Conservation (phyloP, 225 moss, liverwort and hornwort genomes). For the Thuidium tamariscinum region DNA sequence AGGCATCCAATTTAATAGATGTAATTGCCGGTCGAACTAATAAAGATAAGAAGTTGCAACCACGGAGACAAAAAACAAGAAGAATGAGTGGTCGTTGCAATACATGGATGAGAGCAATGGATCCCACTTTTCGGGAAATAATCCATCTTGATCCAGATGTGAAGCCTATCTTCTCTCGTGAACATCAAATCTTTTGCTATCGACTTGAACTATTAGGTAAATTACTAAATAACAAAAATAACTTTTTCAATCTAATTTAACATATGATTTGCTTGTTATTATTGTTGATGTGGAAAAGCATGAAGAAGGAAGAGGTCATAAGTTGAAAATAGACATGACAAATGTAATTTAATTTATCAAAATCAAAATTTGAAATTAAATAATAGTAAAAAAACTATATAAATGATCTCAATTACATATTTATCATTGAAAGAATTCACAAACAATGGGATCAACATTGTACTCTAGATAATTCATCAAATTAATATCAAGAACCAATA, state of each 20-base stretch:
- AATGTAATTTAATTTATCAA: neutral
- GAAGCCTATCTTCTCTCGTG: conserved; percentile 39
- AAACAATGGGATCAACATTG: neutral
- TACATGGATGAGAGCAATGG: conserved; percentile 5
- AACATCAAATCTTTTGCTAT: conserved; percentile 63
- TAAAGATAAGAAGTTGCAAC: neutral
- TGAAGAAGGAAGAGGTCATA: neutral
- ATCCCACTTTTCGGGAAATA: conserved; percentile 4
- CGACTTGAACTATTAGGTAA: conserved; percentile 56
- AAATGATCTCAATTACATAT: neutral
- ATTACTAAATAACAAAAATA: neutral
- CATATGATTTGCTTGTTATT: no score
- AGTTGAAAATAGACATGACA: no score
- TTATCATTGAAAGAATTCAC: neutral
- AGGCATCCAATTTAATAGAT: conserved; percentile 39
- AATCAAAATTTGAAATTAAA: neutral
- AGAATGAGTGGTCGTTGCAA: conserved; percentile 3
- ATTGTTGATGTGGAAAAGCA: neutral
- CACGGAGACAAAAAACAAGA: neutral
- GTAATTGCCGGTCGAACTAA: conserved; percentile 21
- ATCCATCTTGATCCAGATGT: conserved; percentile 24
- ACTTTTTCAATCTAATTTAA: no score
- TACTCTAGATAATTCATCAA: neutral
- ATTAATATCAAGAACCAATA: neutral
- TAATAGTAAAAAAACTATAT: neutral